Evolutionary conservation across 495 filamentous ascomycete species (phyloP), one percentile per base, ranked within the genome.

Genomic region (Jackrogersella multiformis): DNA sequence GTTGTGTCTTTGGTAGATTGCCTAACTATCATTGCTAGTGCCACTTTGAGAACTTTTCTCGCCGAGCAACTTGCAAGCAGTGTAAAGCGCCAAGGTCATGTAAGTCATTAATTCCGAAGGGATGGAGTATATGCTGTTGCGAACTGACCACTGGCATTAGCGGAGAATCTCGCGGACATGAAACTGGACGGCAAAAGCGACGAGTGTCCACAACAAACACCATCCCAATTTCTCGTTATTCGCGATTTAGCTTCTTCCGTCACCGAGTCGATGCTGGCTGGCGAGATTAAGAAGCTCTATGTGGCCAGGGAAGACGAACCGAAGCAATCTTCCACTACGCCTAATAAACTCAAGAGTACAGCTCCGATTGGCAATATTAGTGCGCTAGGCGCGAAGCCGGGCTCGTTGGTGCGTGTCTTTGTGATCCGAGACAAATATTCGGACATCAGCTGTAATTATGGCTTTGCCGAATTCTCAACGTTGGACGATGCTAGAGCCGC

Each of bases 381-480:
- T 49, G 78, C 77, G 0, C 77, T 91, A 3, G 93, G 93, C 36
- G 94, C 93, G 5, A 87, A 85, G 35, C 87, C 92, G 24, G 89
- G 90, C 13, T 91, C 90, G 21, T 77, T 97, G 10, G 85, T 88
- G 21, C 89, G 93, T 52, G 86, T 97, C 9, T 81, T 97, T 42
- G 79, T 97, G 8, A 88, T 96, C 61, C 86, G 92, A 46, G 91
- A 95, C 69, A 83, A 90, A 61, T 83, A 82, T 45, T 89, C 81
- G 16, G 87, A 92, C 57, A 90, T 93, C 51, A 93, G 89, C 59
- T 94, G 91, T 88, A 86, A 89, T 46, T 97, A 92, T 69, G 93
- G 93, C 0, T 97, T 97, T 73, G 93, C 90, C 20, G 93, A 97
- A 74, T 97, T 94, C 72, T 87, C 85, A n/a, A 90, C 76, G 0